Conservation (phyloP, 768 basidiomycete species). For the Tremella mesenterica region DNA sequence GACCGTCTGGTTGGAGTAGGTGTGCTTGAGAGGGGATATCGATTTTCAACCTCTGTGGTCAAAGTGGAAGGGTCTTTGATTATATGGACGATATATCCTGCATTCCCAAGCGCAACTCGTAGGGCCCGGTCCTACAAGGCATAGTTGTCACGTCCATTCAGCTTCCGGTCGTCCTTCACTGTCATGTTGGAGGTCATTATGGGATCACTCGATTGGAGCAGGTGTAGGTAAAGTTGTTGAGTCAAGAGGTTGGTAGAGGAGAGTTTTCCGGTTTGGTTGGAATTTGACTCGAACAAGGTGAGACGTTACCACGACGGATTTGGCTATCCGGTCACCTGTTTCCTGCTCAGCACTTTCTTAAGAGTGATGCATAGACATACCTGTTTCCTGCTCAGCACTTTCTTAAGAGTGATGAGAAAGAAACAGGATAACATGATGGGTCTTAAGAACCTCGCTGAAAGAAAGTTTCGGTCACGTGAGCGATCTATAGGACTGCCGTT, state of each 20-base stretch:
- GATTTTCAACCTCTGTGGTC: not conserved
- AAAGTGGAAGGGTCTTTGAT: not conserved
- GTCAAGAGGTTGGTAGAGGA: too few species aligned
- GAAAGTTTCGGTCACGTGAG: too few species aligned
- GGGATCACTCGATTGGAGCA: not conserved
- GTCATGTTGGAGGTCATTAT: not conserved
- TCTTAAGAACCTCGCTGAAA: too few species aligned
- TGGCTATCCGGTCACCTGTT: not conserved
- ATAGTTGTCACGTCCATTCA: not conserved
- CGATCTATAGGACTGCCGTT: too few species aligned
- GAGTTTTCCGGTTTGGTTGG: too few species aligned
- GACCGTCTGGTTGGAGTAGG: too few species aligned
- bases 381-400: not conserved
- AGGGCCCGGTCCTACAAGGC: not conserved
- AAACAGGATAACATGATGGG: too few species aligned
- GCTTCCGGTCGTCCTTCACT: not conserved
- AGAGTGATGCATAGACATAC: not conserved
- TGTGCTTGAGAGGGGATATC: not conserved
- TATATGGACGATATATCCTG: not conserved
- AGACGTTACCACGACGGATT: not conserved
- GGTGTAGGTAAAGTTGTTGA: not conserved
- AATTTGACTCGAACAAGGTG: not conserved
- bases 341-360: not conserved
- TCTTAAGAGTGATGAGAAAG: not conserved
- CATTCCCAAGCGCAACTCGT: not conserved